Evolutionary conservation across 1,284 basidiomycete species (phyloP).

Genomic region (Marasmius fiardii): DNA sequence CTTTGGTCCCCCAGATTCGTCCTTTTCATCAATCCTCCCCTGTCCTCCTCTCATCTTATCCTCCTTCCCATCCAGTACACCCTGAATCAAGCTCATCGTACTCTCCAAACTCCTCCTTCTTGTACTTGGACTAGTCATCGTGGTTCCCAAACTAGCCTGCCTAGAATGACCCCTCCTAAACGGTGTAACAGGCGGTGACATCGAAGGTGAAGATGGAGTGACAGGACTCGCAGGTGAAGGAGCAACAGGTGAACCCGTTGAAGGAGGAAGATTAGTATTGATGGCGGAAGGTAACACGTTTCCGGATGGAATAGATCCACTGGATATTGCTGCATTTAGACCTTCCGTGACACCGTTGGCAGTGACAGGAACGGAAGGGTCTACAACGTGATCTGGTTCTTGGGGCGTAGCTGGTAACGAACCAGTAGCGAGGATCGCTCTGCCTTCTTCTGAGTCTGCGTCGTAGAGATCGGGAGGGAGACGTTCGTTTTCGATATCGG

Average conservation of each 20-base stretch:
- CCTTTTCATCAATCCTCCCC: conserved; percentile 27
- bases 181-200: conserved; percentile 31
- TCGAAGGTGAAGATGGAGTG: conserved; percentile 17
- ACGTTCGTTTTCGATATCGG: conserved; percentile 98
- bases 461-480: conserved; percentile 95
- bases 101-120: conserved; percentile 91
- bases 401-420: conserved; percentile 49
- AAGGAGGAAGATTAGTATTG: conserved; percentile 20
- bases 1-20: conserved; percentile 22
- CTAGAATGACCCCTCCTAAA: conserved; percentile 82
- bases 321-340: conserved; percentile 46
- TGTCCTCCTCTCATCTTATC: not conserved
- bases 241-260: not conserved
- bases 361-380: conserved; percentile 41
- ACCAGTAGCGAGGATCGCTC: conserved; percentile 45
- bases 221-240: conserved; percentile 22
- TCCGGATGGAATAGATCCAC: conserved; percentile 24
- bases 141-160: conserved; percentile 92
- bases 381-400: conserved; percentile 33
- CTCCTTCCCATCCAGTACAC: conserved; percentile 73
- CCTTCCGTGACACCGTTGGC: conserved; percentile 51
- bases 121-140: conserved; percentile 93
- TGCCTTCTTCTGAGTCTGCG: conserved; percentile 74
- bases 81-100: conserved; percentile 94
- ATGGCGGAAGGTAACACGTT: conserved; percentile 14